Base-by-base conservation (phyloP, 768 basidiomycete genomes). In the Suillus variegatus region DNA sequence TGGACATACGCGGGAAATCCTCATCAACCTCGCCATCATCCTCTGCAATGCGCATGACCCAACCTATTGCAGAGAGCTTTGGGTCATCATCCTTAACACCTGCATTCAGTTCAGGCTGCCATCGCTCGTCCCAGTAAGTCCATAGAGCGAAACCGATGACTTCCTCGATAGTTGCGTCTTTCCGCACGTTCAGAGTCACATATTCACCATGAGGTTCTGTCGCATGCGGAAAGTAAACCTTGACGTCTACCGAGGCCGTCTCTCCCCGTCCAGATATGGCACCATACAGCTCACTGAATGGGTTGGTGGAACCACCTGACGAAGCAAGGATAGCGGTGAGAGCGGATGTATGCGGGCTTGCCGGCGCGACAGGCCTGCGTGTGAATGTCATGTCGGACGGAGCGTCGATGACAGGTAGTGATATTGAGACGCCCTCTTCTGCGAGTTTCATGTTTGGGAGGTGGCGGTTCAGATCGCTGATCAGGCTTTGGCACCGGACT, bases 1-100 rank as follows among this genome's bases (percentile, higher is more conserved):
- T n/a, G 1, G 38, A 41, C 18, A 82, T 75, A 97, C 96, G 92
- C 28, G 97, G 97, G 73, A 96, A 99, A 79, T 99, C 97, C 75
- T 98, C 97, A 74, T 99, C 97, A 1, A 99, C 94, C 76, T 98
- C 97, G 18, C 97, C 97, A 75, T 99, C 96, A 54, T 95, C 93
- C 71, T 99, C 97, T 1, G 95, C 93, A 63, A 99, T 95, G 65
- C 94, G 82, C 78, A 99, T 75, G 46, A 94, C 89, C 97, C 97
- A 99, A 1, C 94, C 95, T 4, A 92, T 82, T 0, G 93, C 91
- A 54, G 88, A 90, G 57, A 94, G 79, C 70, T 84, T 87, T 41
- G 85, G 83, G 67, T 93, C 90, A 35, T 87, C 85, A 66, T 87
- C 86, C 43, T 74, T 80, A 60, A 88, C 67, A 25, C 82, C 90